Evolutionary conservation across 2,329 filamentous ascomycete genomes (phyloP), one percentile per base, ranked within the genome.

Genomic region (Xylaria sp.): DNA sequence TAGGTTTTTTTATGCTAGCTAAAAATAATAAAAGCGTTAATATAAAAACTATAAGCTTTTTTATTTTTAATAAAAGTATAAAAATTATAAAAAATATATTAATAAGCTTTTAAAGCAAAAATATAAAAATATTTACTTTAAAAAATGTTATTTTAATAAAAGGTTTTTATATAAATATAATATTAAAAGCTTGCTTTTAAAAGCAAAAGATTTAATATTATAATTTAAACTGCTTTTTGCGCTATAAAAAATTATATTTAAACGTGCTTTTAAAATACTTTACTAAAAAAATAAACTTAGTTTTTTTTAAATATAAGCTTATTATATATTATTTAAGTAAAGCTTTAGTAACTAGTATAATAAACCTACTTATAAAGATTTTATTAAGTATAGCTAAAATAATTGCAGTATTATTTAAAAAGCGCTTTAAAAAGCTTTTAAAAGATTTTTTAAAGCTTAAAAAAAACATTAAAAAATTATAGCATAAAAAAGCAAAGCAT

Each of bases 271-370:
- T 53, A 36, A 36, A 36, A 53, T 20, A 15, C 5, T 22, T 51
- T 20, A 51, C 10, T 51, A 33, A 33, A 36, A 53, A 53, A 36
- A 36, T 38, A 38, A 53, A 53, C 31, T 38, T 53, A 53, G 10
- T 53, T 36, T 53, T 53, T 53, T 53, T 53, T 36, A 36, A 53
- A 53, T 53, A 53, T 53, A 53, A 53, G 31, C 31, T 53, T 36
- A 53, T 53, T 22, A 36, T 20, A 22, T 5, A 36, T 53, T 53
- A 53, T 53, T 22, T 53, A 36, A 53, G 11, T 36, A 22, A 13
- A 36, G 20, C 5, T 3, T 20, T 53, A n/a, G 22, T 53, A 20
- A 53, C 10, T 36, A 53, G 9, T 33, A n/a, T n/a, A n/a, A 53
- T 53, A 22, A 36, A 22, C 13, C 22, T 36, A 53, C 9, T 13